A percentile compares a stretch with the other conserved stretches of the same genome.
Conservation (phyloP, 805 yeast species). For the Kluyveromyces lactis region DNA sequence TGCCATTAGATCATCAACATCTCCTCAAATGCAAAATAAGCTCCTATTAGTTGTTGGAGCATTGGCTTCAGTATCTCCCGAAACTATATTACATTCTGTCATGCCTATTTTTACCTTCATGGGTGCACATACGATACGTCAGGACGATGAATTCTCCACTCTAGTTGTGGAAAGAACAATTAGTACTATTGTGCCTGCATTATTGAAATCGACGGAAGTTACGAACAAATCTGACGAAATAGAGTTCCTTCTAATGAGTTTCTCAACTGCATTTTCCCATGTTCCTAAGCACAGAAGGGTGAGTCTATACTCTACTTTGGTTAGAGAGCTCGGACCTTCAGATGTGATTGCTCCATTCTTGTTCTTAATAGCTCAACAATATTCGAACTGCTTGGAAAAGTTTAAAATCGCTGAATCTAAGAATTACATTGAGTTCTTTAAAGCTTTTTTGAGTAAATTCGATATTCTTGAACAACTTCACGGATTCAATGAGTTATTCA, state of each 20-base stretch:
- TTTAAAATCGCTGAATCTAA: constrained; percentile 60
- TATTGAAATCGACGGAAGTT: constrained; percentile 41
- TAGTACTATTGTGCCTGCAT: constrained; percentile 82
- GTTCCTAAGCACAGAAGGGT: constrained; percentile 96
- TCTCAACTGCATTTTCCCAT: constrained; percentile 90
- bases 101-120: constrained; percentile 99
- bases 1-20: constrained; percentile 77
- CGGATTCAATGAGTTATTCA: constrained; percentile 43
- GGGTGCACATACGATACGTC: constrained; percentile 96
- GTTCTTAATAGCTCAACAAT: constrained; percentile 76
- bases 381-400: constrained; percentile 43
- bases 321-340: constrained; percentile 62
- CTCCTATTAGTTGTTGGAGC: constrained; percentile 77
- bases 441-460: constrained; percentile 62
- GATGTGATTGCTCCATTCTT: constrained; percentile 63
- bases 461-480: constrained; percentile 56
- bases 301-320: constrained; percentile 68
- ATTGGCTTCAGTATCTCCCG: constrained; percentile 83
- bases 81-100: constrained; percentile 84
- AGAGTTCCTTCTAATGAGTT: constrained; percentile 78
- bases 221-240: constrained; percentile 49
- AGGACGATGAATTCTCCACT: constrained; percentile 91
- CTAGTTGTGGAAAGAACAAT: constrained; percentile 91
- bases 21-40: constrained; percentile 93
- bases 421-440: constrained; percentile 61